These are phyloP conservation scores for Trichophyton benhamiae DNA, from an alignment of 2,329 filamentous ascomycete genomes.

Conservation along the genomic window DNA sequence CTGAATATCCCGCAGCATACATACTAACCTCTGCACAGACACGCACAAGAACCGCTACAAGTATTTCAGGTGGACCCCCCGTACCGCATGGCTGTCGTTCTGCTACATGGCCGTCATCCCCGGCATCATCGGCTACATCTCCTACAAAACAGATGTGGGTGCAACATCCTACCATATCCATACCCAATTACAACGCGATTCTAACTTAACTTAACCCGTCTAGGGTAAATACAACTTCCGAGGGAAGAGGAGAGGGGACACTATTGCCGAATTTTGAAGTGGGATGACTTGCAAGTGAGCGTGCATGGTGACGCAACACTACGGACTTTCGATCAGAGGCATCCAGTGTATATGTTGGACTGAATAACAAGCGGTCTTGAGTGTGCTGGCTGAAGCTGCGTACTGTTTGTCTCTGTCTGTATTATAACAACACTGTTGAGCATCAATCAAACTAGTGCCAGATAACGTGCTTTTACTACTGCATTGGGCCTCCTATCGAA, in stretches of 20 bases:
- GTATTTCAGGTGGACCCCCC: conserved; percentile 87
- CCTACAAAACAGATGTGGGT: conserved; percentile 77
- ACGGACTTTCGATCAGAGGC: background rate
- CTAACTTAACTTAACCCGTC: conserved; percentile 4
- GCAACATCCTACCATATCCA: background rate
- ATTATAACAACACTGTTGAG: background rate
- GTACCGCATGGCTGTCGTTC: conserved; percentile 68
- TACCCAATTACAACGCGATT: background rate
- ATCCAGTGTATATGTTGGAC: background rate
- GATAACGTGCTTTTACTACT: background rate
- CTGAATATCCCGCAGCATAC: background rate
- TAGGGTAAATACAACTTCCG: conserved; percentile 79
- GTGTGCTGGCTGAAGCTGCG: background rate
- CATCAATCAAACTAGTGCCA: background rate
- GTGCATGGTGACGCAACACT: background rate
- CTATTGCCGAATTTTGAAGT: conserved; percentile 61
- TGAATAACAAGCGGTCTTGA: background rate
- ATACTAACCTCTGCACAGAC: conserved; percentile 40
- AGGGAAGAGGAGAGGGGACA: conserved; percentile 78
- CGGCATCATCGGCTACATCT: conserved; percentile 54
- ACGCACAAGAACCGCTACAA: conserved; percentile 77
- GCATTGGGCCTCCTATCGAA: background rate
- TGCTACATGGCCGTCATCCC: conserved; percentile 66
- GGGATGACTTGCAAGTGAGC: background rate
- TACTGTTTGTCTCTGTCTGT: background rate